Conservation (phyloP, 1,139 yeast species). For the Saccharomycopsis phalli region DNA sequence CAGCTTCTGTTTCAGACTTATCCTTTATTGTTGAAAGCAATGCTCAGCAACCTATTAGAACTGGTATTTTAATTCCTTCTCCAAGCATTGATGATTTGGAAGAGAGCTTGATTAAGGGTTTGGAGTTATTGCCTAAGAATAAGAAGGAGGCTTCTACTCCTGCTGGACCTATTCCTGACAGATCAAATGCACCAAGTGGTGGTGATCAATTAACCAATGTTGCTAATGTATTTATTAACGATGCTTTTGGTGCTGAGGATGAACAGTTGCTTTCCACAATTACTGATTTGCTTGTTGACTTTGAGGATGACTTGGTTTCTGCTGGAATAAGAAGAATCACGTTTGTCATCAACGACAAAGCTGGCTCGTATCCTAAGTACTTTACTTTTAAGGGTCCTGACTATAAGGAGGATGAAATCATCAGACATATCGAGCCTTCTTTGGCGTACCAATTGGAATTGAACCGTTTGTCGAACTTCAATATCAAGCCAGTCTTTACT, state of each 20-base stretch:
- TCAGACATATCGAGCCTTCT: constrained; percentile 97
- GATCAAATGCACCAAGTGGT: constrained; percentile 32
- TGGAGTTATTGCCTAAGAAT: constrained; percentile 54
- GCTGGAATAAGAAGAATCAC: constrained; percentile 87
- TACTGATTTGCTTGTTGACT: constrained; percentile 56
- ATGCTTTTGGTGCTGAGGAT: constrained; percentile 61
- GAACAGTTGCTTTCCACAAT: constrained; percentile 65
- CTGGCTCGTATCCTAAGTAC: constrained; percentile 89
- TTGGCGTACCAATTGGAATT: constrained; percentile 94
- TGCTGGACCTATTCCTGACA: constrained; percentile 36
- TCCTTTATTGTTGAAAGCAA: constrained; percentile 70
- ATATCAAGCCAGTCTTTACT: constrained; percentile 89
- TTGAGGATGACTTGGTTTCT: constrained; percentile 56
- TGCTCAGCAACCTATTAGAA: constrained; percentile 55
- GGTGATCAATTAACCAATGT: constrained; percentile 49
- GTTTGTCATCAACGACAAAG: constrained; percentile 73
- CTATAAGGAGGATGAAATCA: constrained; percentile 75
- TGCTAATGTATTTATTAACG: constrained; percentile 68
- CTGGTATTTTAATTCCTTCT: constrained; percentile 82
- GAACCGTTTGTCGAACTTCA: constrained; percentile 88
- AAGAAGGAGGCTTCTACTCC: constrained; percentile 25
- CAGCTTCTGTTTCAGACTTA: constrained; percentile 87
- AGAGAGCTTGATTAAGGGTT: constrained; percentile 67
- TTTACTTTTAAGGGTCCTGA: constrained; percentile 90
- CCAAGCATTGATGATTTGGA: constrained; percentile 84